Conservation (phyloP, 345 rosid genomes). For the Salix dunnii region DNA sequence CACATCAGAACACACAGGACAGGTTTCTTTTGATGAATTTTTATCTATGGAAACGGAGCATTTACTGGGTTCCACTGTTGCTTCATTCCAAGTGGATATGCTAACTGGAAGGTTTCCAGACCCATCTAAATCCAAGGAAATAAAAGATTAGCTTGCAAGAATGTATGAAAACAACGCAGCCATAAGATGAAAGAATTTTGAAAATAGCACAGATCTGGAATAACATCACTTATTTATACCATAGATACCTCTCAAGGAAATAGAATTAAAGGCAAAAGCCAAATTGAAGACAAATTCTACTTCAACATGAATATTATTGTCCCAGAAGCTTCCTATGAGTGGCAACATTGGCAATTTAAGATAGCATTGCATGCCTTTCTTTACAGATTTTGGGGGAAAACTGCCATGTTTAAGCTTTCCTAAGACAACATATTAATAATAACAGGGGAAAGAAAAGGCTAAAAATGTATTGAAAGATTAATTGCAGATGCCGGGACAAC, state of each 20-base stretch:
- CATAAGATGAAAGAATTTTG: neutral
- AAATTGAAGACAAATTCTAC: no score
- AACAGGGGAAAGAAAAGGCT: no score
- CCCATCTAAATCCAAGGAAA: conserved; percentile 40
- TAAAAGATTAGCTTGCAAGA: neutral
- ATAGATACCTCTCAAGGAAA: neutral
- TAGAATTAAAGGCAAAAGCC: no score
- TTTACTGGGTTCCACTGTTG: conserved; percentile 10
- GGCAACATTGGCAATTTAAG: no score
- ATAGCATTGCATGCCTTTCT: no score
- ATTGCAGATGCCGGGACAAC: no score
- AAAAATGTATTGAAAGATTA: no score
- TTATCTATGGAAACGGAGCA: conserved; percentile 25
- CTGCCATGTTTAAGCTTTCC: no score
- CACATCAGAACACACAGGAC: conserved; percentile 19
- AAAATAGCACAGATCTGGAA: neutral
- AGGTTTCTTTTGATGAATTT: conserved; percentile 21
- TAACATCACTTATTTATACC: neutral
- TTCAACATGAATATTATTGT: no score
- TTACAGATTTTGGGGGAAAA: no score
- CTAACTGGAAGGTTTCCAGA: conserved; percentile 30
- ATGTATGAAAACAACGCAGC: neutral
- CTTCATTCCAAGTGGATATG: conserved; percentile 33
- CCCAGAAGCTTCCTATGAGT: no score
- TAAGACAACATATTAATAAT: no score